A percentile compares a stretch with the other conserved stretches of the same genome.
Evolutionary conservation across 352 stramenopile genomes (phyloP).

Genomic region (Phytophthora agathidicida): DNA sequence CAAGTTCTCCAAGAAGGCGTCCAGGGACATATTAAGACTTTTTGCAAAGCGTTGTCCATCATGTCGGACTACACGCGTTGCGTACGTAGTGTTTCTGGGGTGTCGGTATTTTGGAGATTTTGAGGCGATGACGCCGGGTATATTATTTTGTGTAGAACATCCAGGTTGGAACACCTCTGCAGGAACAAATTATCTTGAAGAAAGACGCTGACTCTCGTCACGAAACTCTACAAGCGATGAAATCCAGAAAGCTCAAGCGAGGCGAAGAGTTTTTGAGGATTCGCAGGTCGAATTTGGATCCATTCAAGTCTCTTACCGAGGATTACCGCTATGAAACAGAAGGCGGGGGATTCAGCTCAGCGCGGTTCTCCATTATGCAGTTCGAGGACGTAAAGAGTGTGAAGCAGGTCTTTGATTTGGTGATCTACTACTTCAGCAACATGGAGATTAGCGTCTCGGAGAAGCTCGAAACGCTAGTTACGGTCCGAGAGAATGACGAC

Average conservation of each 20-base stretch:
- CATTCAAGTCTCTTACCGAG: constrained; percentile 31
- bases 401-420: constrained; percentile 55
- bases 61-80: constrained; percentile 40
- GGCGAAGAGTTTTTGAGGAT: constrained; percentile 40
- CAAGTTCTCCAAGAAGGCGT: constrained; percentile 23
- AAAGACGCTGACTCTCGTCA: constrained; percentile 19
- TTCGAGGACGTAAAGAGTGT: constrained; percentile 44
- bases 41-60: constrained; percentile 25
- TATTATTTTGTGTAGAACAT: constrained; percentile 19
- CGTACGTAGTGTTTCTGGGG: constrained; percentile 17
- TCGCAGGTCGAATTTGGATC: constrained; percentile 25
- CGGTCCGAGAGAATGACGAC: constrained; percentile 55
- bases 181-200: constrained; percentile 35
- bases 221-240: constrained; percentile 22
- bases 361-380: constrained; percentile 58
- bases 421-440: constrained; percentile 58
- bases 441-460: constrained; percentile 69
- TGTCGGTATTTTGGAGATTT: not conserved
- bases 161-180: constrained; percentile 32
- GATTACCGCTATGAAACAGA: constrained; percentile 55
- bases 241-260: constrained; percentile 26
- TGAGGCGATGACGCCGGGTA: not conserved
- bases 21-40: constrained; percentile 24
- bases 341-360: constrained; percentile 47
- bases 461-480: constrained; percentile 48